Conservation (phyloP, 805 yeast species). For the Metschnikowia santaceciliae region DNA sequence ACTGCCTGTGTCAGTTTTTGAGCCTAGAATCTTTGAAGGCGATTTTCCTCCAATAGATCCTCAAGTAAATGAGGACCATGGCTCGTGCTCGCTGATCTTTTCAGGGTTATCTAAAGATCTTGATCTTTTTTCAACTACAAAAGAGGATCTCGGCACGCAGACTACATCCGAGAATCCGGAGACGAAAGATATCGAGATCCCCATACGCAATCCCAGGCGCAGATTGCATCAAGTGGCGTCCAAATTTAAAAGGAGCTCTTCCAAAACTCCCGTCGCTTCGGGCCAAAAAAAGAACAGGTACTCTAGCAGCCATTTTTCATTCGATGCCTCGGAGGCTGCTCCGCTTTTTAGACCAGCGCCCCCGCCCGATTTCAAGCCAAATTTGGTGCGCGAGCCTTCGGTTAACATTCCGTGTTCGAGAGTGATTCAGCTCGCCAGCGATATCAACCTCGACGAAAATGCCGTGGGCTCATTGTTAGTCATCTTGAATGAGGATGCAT, state of each 20-base stretch:
- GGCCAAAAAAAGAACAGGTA: not conserved
- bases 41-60: not conserved
- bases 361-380: not conserved
- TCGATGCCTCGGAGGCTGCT: not conserved
- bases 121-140: not conserved
- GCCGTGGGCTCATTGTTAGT: slow-evolving; percentile 12
- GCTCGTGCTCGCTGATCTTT: slow-evolving; percentile 1
- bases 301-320: slow-evolving; percentile 1
- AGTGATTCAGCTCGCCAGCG: slow-evolving; percentile 8
- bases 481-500: slow-evolving; percentile 5
- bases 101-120: not conserved
- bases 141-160: not conserved
- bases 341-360: not conserved
- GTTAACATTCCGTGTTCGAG: slow-evolving; percentile 5
- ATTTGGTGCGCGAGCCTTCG: not conserved
- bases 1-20: not conserved
- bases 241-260: not conserved
- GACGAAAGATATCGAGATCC: not conserved
- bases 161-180: not conserved
- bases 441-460: slow-evolving; percentile 11
- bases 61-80: not conserved
- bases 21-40: not conserved
- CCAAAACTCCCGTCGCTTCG: not conserved
- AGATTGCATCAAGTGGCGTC: not conserved
- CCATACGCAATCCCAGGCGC: slow-evolving; percentile 2